These are phyloP conservation scores for Kockiozyma suomiensis DNA, from an alignment of 805 yeast genomes.

Conservation along the genomic window DNA sequence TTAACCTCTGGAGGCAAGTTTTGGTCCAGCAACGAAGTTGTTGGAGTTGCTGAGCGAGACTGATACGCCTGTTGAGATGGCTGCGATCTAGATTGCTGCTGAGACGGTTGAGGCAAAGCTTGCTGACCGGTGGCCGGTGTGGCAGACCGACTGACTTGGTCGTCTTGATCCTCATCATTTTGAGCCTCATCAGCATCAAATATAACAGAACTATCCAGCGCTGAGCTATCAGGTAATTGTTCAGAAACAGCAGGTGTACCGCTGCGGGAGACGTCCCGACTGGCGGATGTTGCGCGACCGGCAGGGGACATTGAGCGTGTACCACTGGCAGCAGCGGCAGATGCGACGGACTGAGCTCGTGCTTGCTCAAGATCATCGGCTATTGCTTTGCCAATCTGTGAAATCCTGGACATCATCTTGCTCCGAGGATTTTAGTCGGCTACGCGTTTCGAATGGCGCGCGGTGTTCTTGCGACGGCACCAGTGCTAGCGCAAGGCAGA, in stretches of 20 bases:
- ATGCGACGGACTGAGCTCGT: constrained; percentile 32
- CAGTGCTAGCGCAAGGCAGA: background rate
- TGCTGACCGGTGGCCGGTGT: background rate
- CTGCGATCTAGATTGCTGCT: background rate
- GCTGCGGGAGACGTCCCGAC: constrained; percentile 43
- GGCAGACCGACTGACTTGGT: background rate
- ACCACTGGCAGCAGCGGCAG: constrained; percentile 40
- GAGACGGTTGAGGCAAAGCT: background rate
- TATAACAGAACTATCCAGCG: background rate
- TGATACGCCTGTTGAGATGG: constrained; percentile 1
- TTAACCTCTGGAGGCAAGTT: constrained; percentile 8
- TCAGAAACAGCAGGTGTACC: background rate
- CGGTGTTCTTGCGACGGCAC: background rate
- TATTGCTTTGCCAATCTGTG: constrained; percentile 65
- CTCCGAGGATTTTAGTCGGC: background rate
- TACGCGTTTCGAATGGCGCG: background rate
- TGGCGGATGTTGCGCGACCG: background rate
- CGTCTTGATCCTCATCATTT: constrained; percentile 3
- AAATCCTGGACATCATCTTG: constrained; percentile 57
- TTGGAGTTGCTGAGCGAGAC: constrained; percentile 5
- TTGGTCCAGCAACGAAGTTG: background rate
- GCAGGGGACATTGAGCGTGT: constrained; percentile 53
- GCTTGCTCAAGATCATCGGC: constrained; percentile 61
- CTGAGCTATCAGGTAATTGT: background rate
- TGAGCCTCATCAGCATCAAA: constrained; percentile 10